These are phyloP conservation scores for Globisporangium yorkense DNA, from an alignment of 352 stramenopile species.

Conservation along the genomic window DNA sequence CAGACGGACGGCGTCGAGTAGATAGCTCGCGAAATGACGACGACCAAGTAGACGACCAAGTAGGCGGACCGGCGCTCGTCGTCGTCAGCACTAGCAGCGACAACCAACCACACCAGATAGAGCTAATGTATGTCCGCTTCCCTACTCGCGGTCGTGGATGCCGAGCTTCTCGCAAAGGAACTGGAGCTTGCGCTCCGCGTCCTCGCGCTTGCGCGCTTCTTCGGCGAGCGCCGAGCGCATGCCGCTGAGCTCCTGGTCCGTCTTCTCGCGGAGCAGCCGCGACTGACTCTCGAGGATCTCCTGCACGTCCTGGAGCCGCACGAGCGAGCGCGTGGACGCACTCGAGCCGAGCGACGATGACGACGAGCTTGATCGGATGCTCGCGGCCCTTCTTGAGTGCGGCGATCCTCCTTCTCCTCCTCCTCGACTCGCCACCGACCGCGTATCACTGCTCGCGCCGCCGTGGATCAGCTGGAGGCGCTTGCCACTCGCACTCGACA, in stretches of 20 bases:
- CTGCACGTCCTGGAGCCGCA: slow-evolving; percentile 30
- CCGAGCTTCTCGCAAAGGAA: slow-evolving; percentile 40
- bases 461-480: background rate
- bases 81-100: background rate
- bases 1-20: slow-evolving; percentile 75
- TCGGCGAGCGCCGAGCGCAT: slow-evolving; percentile 23
- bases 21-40: background rate
- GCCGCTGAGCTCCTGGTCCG: slow-evolving; percentile 19
- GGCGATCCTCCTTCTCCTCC: too few species aligned
- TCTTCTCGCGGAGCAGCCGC: slow-evolving; percentile 21
- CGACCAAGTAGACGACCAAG: background rate
- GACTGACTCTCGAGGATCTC: slow-evolving; percentile 34
- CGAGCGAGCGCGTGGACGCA: slow-evolving; percentile 20
- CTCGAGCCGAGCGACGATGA: slow-evolving; percentile 9
- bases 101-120: background rate
- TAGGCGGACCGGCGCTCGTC: too few species aligned
- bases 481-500: slow-evolving; percentile 10
- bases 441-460: background rate
- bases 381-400: slow-evolving; percentile 6
- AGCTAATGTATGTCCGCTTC: background rate
- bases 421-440: slow-evolving; percentile 1
- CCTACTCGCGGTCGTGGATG: slow-evolving; percentile 9
- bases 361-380: slow-evolving; percentile 5
- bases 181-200: slow-evolving; percentile 31
- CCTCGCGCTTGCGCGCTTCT: slow-evolving; percentile 32